Base-by-base conservation (phyloP, 768 basidiomycete genomes). In the Psilocybe cubensis region DNA sequence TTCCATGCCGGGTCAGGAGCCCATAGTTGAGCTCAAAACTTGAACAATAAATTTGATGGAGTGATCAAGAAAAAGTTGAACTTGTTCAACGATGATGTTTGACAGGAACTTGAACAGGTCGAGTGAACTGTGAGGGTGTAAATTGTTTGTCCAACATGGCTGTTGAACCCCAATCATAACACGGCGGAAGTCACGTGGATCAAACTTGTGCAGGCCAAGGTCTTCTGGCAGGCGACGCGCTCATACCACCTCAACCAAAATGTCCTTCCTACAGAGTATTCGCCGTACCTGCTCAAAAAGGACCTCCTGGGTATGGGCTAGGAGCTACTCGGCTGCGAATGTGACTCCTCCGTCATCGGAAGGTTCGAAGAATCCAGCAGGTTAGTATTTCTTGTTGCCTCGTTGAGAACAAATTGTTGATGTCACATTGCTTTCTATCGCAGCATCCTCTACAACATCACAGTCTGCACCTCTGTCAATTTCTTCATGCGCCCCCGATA, bases 401-500 rank as follows among this genome's bases (percentile, higher is more conserved):
- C 21, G 10, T 49, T 20, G 17, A 10, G 27, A 21, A 12, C 20
- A 33, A 7, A n/a, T 1, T 20, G 8, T 8, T 14, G 4, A 33
- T 27, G 24, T 49, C 17, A 49, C 33, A 18, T 21, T 18, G 17
- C 18, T n/a, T 17, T 40, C 28, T 25, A 23, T 7, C 21, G 14
- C 24, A 43, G n/a, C 41, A 40, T 33, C 63, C 44, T 7, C 52
- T 9, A 18, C 47, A 5, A 17, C 44, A 9, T 46, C 52, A 4
- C 33, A 35, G 21, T 46, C 42, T 35, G 40, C 59, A 28, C 10
- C 52, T 27, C 31, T 42, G 45, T 72, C 77, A 6, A 62, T 65
- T 52, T 93, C 92, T 3, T 86, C 87, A 27, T 94, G 92, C 70
- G 65, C 79, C 6, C 75, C 85, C 12, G 88, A 89, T 56, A 94